Base-by-base conservation (phyloP, 805 yeast genomes). In the Metschnikowia bowlesiae region DNA sequence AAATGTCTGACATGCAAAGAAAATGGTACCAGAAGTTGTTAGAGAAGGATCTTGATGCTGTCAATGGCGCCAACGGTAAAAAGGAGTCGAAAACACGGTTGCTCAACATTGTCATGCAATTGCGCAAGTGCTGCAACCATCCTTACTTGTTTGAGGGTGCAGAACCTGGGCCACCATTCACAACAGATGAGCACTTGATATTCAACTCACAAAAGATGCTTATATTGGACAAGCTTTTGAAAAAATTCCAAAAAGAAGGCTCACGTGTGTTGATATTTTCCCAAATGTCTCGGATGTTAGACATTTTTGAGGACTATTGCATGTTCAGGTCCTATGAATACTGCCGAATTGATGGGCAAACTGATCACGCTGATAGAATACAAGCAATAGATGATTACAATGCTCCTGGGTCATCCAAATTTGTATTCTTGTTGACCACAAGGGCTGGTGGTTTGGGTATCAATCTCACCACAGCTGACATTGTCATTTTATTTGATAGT, bases 371-470 rank as follows among this genome's bases (percentile, higher is more conserved):
- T 34, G 92, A 86, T 62, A 76, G 95, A 71, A 79, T 87, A 33
- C 71, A 75, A 50, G 85, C 90, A 0, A 87, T 87, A 55, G 95
- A 87, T 67, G 90, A 84, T 37, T 87, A 84, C 64, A 87, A 87
- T 61, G 81, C 78, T n/a, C 90, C 89, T 10, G 87, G 74, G 39
- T 80, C 87, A 6, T 75, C 79, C 11, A 87, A 87, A 58, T 87
- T 87, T 63, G 74, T 85, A n/a, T 87, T 87, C 58, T 67, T 87
- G 53, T 72, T 87, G 56, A 87, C 95, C 5, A 87, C 95, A 3
- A 80, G 95, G 74, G 95, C 95, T 41, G 94, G 97, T 68, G 96
- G 96, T 9, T 75, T 89, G 64, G 95, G 95, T 68, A 87, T 87
- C 60, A 87, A 87, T 62, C 75, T 87, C 61, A 87, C 94, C 4